phyloP scores from a whole-genome alignment of 2,329 filamentous ascomycete genomes.

The Neonectria magnoliae region DNA sequence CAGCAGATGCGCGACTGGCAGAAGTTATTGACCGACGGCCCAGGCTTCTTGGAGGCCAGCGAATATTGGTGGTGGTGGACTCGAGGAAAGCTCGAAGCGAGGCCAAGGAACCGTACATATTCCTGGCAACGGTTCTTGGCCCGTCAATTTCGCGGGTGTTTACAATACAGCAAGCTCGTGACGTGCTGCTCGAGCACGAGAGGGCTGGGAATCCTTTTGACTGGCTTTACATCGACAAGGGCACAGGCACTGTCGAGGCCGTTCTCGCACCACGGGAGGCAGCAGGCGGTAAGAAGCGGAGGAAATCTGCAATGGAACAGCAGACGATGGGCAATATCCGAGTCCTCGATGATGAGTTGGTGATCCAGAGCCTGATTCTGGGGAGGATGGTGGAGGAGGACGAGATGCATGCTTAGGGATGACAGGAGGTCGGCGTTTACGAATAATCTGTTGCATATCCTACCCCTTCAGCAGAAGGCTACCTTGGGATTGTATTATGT shows the following conservation, averaged over 20 bases:
- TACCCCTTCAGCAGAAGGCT: neutral
- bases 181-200: conserved; percentile 63
- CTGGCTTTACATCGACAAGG: conserved; percentile 82
- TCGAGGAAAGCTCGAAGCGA: conserved; percentile 66
- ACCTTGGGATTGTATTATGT: conserved; percentile 2
- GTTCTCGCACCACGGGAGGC: conserved; percentile 53
- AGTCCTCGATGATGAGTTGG: conserved; percentile 83
- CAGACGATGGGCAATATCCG: conserved; percentile 62
- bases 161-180: conserved; percentile 72
- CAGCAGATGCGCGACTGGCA: conserved; percentile 63
- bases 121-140: conserved; percentile 82
- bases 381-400: conserved; percentile 77
- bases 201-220: conserved; percentile 65
- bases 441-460: conserved; percentile 23
- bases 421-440: conserved; percentile 28
- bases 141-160: conserved; percentile 74
- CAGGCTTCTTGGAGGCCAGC: conserved; percentile 70
- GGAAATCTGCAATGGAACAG: conserved; percentile 40
- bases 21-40: conserved; percentile 69
- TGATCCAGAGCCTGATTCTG: conserved; percentile 92
- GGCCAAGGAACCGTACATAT: conserved; percentile 78
- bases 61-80: conserved; percentile 76
- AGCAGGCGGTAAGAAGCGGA: conserved; percentile 53
- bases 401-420: conserved; percentile 48
- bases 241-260: conserved; percentile 62